Base-by-base conservation (phyloP, 2,329 filamentous ascomycete species). In the Trichophyton mentagrophytes region DNA sequence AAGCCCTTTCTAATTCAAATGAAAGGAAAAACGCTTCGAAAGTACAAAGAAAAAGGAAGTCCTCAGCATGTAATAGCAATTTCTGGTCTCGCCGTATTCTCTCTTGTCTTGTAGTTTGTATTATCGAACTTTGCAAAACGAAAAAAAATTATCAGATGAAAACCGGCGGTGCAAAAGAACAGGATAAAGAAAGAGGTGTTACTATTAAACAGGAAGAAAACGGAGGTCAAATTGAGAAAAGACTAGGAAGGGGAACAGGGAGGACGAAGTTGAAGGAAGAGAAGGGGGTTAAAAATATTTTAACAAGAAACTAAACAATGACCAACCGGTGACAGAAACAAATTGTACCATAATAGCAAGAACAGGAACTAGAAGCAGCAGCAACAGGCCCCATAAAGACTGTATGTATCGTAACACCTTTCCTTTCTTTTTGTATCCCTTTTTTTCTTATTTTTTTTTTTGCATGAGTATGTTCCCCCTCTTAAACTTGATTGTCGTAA, bases 391-490 rank as follows among this genome's bases (percentile, higher is more conserved):
- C 51, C 8, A 55, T 20, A 55, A 55, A 20, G 51, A 55, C 51
- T 36, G 51, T 55, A 55, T 55, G 51, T 55, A 55, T 55, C 51
- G 51, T 55, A 17, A 55, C 51, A 55, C 51, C 51, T 55, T 36
- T 55, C 51, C 20, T 55, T 15, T 55, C n/a, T 53, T 53, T 51
- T 55, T 55, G 33, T 33, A 17, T 36, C 22, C 15, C 20, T 25
- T 36, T 33, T 9, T 36, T 13, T 55, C 33, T 55, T 55, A 9
- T 13, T 9, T 33, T 33, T 33, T 38, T 38, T 33, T 33, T 38
- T 38, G 3, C 9, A 13, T 38, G 15, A n/a, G 51, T n/a, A 55
- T 55, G n/a, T 55, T 25, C 51, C 51, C 20, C 30, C 51, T 55
- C 51, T 38, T 55, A n/a, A 38, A 55, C 27, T 33, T 27, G 51